Conservation (phyloP, 331 rosid species). For the Malus hybrid region DNA sequence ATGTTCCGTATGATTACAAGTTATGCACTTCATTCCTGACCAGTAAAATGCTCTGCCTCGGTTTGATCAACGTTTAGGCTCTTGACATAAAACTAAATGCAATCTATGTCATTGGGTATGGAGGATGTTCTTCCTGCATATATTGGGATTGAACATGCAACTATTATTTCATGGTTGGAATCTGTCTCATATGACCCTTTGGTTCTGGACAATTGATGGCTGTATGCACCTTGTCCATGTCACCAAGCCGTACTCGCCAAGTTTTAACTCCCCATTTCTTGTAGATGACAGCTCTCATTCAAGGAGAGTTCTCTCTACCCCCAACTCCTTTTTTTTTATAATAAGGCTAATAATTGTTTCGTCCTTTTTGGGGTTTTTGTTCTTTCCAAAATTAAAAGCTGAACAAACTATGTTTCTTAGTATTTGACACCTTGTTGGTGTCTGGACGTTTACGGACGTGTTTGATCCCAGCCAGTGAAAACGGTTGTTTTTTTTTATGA, state of each 20-base stretch:
- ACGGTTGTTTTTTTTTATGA: constrained; percentile 64
- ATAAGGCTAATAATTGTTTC: not conserved
- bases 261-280: not conserved
- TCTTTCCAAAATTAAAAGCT: no score
- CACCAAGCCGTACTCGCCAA: not conserved
- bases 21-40: not conserved
- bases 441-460: not conserved
- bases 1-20: not conserved
- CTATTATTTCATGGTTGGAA: no score
- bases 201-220: no score
- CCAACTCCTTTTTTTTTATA: no score
- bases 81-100: not conserved
- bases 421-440: not conserved
- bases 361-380: not conserved
- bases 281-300: not conserved
- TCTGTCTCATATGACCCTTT: no score
- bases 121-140: no score
- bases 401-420: no score
- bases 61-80: not conserved
- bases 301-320: no score
- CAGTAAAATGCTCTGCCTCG: not conserved
- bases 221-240: not conserved
- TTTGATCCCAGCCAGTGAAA: constrained; percentile 44
- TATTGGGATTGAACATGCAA: no score
- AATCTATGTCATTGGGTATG: no score